phyloP scores from a whole-genome alignment of 148 eudicot genomes.

The Arctostaphylos glauca region DNA sequence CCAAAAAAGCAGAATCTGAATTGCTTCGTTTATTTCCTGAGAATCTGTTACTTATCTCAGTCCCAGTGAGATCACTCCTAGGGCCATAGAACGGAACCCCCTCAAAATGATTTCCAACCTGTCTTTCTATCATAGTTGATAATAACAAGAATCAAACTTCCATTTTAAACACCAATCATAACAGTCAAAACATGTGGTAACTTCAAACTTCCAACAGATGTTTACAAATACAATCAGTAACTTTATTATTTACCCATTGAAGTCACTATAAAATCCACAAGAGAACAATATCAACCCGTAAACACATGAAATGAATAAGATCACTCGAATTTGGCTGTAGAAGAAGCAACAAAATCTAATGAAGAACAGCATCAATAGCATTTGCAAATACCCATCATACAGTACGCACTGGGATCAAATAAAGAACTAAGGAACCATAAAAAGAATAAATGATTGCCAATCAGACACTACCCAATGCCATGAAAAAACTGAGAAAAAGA shows the following conservation, averaged over 20 bases:
- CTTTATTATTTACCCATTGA: slow-evolving; percentile 3
- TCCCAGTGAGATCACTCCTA: slow-evolving; percentile 46
- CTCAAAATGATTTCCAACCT: slow-evolving; percentile 42
- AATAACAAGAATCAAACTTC: slow-evolving; percentile 21
- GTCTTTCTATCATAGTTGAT: slow-evolving; percentile 49
- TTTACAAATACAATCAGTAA: background rate
- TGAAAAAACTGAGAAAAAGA: no score
- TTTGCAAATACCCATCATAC: no score
- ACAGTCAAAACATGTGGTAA: slow-evolving; percentile 4
- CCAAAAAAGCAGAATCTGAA: slow-evolving; percentile 52
- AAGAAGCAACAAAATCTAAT: no score
- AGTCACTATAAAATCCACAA: background rate
- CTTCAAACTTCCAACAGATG: slow-evolving; percentile 7
- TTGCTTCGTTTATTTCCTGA: slow-evolving; percentile 51
- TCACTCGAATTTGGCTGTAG: no score
- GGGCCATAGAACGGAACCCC: slow-evolving; percentile 56
- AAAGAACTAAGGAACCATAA: no score
- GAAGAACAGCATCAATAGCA: no score
- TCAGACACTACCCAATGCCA: no score
- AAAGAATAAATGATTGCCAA: no score
- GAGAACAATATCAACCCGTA: no score
- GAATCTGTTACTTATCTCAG: slow-evolving; percentile 46
- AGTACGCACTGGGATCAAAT: no score
- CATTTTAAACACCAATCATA: background rate
- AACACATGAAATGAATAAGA: no score